Conservation (phyloP, 305 asterid genomes). For the Striga hermonthica region DNA sequence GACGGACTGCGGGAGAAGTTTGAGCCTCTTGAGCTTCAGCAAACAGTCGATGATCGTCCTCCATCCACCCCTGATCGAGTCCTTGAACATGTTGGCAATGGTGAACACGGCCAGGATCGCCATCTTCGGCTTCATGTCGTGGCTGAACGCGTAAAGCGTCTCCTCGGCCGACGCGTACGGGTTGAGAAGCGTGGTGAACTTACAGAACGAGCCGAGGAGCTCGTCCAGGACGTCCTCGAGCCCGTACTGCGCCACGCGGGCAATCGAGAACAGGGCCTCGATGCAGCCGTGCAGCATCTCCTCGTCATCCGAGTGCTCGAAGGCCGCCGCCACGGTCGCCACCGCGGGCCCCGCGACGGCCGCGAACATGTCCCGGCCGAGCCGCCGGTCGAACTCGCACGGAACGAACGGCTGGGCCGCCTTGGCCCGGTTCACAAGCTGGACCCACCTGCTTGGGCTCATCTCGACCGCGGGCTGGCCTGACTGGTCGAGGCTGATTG, state of each 20-base stretch:
- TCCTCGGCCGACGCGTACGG: slow-evolving; percentile 87
- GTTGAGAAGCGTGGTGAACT: slow-evolving; percentile 75
- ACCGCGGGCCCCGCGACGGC: slow-evolving; percentile 82
- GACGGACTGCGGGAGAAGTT: slow-evolving; percentile 67
- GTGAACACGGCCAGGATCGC: slow-evolving; percentile 87
- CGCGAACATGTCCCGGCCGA: slow-evolving; percentile 91
- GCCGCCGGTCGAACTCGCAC: slow-evolving; percentile 66
- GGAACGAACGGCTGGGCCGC: slow-evolving; percentile 47
- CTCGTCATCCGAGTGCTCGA: slow-evolving; percentile 80
- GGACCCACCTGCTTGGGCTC: slow-evolving; percentile 85
- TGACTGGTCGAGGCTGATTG: slow-evolving; percentile 45
- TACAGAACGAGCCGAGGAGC: slow-evolving; percentile 78
- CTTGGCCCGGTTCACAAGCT: slow-evolving; percentile 66
- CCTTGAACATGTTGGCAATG: slow-evolving; percentile 70
- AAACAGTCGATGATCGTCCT: slow-evolving; percentile 82
- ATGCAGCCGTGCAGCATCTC: slow-evolving; percentile 80
- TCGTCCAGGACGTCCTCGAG: slow-evolving; percentile 87
- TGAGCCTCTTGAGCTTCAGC: slow-evolving; percentile 81
- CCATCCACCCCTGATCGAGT: slow-evolving; percentile 80
- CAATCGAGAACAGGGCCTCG: slow-evolving; percentile 70
- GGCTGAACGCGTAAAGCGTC: slow-evolving; percentile 74
- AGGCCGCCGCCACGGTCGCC: slow-evolving; percentile 81
- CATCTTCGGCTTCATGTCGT: slow-evolving; percentile 87
- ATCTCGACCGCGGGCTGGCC: slow-evolving; percentile 38
- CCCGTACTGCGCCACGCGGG: slow-evolving; percentile 79